phyloP scores from a whole-genome alignment of 2,329 filamentous ascomycete genomes.

The Cladosporium phlei region DNA sequence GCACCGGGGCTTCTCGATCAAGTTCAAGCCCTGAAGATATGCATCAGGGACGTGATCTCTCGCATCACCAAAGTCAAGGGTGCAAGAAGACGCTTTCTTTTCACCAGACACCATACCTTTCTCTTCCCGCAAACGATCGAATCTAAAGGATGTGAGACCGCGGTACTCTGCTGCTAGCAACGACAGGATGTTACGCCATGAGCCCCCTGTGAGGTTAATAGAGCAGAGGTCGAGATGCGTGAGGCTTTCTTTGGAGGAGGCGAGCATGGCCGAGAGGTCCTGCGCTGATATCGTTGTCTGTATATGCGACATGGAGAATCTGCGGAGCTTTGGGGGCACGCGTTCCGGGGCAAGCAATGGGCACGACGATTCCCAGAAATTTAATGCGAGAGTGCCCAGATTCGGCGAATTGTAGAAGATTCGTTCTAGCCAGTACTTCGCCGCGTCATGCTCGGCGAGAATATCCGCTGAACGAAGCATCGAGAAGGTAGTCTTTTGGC shows the following conservation, averaged over 20 bases:
- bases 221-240: not conserved
- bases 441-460: not conserved
- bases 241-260: not conserved
- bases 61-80: not conserved
- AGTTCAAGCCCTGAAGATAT: not conserved
- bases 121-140: not conserved
- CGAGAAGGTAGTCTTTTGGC: not conserved
- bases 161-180: not conserved
- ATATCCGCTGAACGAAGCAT: not conserved
- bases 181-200: not conserved
- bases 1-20: not conserved
- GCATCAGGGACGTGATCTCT: not conserved
- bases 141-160: not conserved
- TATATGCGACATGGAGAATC: not conserved
- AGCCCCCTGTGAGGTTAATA: not conserved
- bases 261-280: not conserved
- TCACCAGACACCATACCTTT: not conserved
- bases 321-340: not conserved
- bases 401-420: not conserved
- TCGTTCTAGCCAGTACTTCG: not conserved
- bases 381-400: not conserved
- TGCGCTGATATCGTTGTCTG: not conserved
- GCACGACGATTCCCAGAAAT: not conserved
- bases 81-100: not conserved
- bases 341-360: not conserved